Base-by-base conservation (phyloP, 2,329 filamentous ascomycete genomes). In the Colletotrichum tamarilloi region DNA sequence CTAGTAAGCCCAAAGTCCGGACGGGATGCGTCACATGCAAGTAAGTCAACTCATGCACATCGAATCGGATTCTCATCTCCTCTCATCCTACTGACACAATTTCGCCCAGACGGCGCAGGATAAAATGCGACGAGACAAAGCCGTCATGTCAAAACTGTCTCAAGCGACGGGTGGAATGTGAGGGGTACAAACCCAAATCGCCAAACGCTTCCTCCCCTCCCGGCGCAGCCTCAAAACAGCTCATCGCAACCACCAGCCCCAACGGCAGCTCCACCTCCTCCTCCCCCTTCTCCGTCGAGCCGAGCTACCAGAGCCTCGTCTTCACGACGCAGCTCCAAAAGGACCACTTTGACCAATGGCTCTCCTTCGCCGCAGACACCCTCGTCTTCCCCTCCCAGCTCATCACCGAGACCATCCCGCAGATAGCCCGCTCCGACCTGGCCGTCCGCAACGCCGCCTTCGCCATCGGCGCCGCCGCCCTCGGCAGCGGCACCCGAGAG, bases 361-460 rank as follows among this genome's bases (percentile, higher is more conserved):
- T 73, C 5, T 57, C 56, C 8, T 72, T 73, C 35, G 58, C 62
- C 12, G 28, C 19, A 1, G 68, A 72, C 57, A 35, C 62, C 26
- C 46, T 67, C 30, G 22, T 72, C 14, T 73, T 73, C 35, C 71
- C 71, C 3, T 71, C 71, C 16, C 38, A 67, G 28, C 71, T 73
- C 12, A 55, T 73, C 56, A 72, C 67, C 8, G 42, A 38, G 14
- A 66, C 38, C 9, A 84, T 75, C 32, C 75, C 70, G 12, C 75
- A 72, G 35, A 55, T 75, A 24, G 73, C 74, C 19, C 65, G 62
- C 19, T 57, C 32, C 2, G 73, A 75, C 32, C 35, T 52, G 14
- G 81, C 80, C 0, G 75, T 85, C 7, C 77, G 83, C 24, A 83
- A 81, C 62, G 83, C 80, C 5, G 83, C 83, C 68, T 83, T 85